Conservation (phyloP, 2,329 filamentous ascomycete species). For the Achaetomium macrosporum region DNA sequence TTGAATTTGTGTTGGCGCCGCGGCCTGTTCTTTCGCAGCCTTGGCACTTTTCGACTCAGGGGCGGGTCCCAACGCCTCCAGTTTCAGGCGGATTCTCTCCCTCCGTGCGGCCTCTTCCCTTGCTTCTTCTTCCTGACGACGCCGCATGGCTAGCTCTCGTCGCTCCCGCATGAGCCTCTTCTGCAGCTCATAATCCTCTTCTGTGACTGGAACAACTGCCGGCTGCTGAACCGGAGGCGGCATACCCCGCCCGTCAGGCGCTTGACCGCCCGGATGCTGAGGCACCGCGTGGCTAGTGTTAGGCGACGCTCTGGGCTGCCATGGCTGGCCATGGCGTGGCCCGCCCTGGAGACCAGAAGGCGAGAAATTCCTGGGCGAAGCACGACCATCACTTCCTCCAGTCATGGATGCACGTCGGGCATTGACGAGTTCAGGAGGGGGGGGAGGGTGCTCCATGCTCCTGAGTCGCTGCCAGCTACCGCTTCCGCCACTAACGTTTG, state of each 20-base stretch:
- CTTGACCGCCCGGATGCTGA: constrained; percentile 25
- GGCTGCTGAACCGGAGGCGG: constrained; percentile 27
- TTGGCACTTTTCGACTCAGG: constrained; percentile 55
- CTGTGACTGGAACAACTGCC: constrained; percentile 24
- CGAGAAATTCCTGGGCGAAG: constrained; percentile 41
- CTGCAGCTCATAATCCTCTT: constrained; percentile 14
- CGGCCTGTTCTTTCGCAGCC: constrained; percentile 41
- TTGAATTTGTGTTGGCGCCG: constrained; percentile 28
- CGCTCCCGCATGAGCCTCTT: constrained; percentile 66
- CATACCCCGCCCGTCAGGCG: constrained; percentile 1
- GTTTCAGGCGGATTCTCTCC: constrained; percentile 65
- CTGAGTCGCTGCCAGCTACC: constrained; percentile 58
- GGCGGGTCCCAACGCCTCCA: constrained; percentile 62
- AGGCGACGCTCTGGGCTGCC: constrained; percentile 42
- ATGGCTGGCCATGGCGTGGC: constrained; percentile 31
- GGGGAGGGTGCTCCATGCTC: constrained; percentile 37
- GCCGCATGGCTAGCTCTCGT: constrained; percentile 62
- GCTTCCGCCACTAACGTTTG: constrained; percentile 84
- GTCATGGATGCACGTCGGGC: constrained; percentile 45
- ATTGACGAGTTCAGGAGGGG: constrained; percentile 39
- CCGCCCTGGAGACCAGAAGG: constrained; percentile 32
- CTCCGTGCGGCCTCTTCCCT: constrained; percentile 66
- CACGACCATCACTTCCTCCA: constrained; percentile 45
- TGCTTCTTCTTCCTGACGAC: constrained; percentile 61
- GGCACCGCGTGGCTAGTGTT: constrained; percentile 36